A percentile compares a stretch with the other conserved stretches of the same genome.
Conservation (phyloP, 2,329 filamentous ascomycete species). For the Macrophomina tecta region DNA sequence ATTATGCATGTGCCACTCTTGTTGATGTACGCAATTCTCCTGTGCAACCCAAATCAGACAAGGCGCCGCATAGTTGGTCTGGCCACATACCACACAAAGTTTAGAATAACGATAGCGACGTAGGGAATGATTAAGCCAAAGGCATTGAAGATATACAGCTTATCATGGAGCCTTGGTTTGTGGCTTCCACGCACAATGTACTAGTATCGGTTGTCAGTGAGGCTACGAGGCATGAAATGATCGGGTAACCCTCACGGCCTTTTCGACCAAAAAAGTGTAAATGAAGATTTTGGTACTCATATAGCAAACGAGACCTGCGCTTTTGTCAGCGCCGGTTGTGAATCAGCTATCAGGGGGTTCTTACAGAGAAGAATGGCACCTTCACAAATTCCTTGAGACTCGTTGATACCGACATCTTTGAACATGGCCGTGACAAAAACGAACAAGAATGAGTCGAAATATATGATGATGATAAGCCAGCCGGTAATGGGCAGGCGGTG, state of each 20-base stretch:
- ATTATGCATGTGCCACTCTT: conserved; percentile 59
- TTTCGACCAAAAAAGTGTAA: conserved; percentile 26
- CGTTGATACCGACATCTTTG: conserved; percentile 63
- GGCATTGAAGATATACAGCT: conserved; percentile 25
- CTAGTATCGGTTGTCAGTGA: background rate
- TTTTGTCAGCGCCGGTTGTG: background rate
- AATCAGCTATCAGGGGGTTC: background rate
- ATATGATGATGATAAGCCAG: conserved; percentile 62
- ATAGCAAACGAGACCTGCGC: conserved; percentile 24
- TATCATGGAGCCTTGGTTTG: conserved; percentile 18
- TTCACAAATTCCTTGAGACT: conserved; percentile 58
- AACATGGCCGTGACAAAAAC: conserved; percentile 64
- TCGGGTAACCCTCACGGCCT: background rate
- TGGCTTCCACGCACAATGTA: conserved; percentile 23
- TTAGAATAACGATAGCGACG: conserved; percentile 14
- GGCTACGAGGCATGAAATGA: background rate
- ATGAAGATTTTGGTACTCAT: conserved; percentile 27
- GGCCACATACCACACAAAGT: conserved; percentile 16
- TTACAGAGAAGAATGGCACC: conserved; percentile 64
- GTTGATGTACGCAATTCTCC: conserved; percentile 63
- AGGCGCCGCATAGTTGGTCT: background rate
- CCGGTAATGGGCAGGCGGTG: conserved; percentile 34
- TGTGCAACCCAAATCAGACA: conserved; percentile 35
- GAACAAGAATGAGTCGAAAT: conserved; percentile 66
- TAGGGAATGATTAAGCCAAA: conserved; percentile 21